phyloP scores from a whole-genome alignment of 805 yeast species.

The Vanderwaltozyma polyspora region DNA sequence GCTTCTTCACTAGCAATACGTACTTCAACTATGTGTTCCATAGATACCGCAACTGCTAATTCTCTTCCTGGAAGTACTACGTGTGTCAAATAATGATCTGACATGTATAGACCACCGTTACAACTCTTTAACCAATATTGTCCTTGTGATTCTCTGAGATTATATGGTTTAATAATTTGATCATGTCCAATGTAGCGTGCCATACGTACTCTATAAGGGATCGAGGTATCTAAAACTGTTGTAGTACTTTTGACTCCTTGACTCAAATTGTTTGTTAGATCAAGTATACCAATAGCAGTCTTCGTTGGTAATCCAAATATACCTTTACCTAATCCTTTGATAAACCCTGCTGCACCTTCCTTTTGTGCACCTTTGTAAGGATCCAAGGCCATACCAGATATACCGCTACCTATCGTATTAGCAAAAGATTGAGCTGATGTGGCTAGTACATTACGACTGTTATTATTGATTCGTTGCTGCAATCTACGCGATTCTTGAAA shows the following conservation, averaged over 20 bases:
- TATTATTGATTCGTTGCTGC: slow-evolving; percentile 64
- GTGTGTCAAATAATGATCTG: slow-evolving; percentile 78
- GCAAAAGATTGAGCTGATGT: slow-evolving; percentile 82
- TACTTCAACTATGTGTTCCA: slow-evolving; percentile 55
- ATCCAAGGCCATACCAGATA: slow-evolving; percentile 80
- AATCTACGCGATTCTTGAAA: slow-evolving; percentile 76
- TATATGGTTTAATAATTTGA: slow-evolving; percentile 62
- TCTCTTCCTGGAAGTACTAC: slow-evolving; percentile 73
- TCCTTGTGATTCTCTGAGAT: slow-evolving; percentile 82
- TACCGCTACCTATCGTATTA: slow-evolving; percentile 78
- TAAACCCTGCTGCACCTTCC: slow-evolving; percentile 85
- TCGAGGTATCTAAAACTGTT: slow-evolving; percentile 72
- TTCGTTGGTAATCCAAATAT: slow-evolving; percentile 93
- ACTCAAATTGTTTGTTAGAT: slow-evolving; percentile 81
- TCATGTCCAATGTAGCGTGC: slow-evolving; percentile 65
- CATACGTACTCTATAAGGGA: slow-evolving; percentile 66
- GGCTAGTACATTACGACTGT: slow-evolving; percentile 74
- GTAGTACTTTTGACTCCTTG: slow-evolving; percentile 92
- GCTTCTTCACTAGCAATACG: slow-evolving; percentile 47
- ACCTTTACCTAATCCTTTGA: slow-evolving; percentile 90
- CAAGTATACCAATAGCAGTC: slow-evolving; percentile 90
- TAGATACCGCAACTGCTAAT: slow-evolving; percentile 63
- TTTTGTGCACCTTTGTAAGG: slow-evolving; percentile 84
- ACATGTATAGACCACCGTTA: slow-evolving; percentile 65
- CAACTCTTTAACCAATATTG: slow-evolving; percentile 81